A percentile compares a stretch with the other conserved stretches of the same genome.
Evolutionary conservation across 2,329 filamentous ascomycete genomes (phyloP).

Genomic region (Paraconiothyrium brasiliense): DNA sequence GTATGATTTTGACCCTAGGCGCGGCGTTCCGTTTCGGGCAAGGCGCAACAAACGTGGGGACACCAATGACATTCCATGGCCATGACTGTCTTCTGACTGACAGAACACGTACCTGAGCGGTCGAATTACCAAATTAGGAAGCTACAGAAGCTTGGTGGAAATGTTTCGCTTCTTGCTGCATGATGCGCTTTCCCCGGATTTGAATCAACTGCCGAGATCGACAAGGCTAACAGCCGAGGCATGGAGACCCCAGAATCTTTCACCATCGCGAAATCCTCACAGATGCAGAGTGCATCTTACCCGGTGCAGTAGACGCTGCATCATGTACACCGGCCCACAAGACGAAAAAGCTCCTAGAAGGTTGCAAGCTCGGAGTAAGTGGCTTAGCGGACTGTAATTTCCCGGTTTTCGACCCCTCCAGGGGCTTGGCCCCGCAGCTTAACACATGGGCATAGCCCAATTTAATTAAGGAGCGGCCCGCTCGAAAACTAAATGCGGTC

Average conservation of each 20-base stretch:
- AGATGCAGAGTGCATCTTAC: neutral
- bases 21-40: conserved; percentile 1
- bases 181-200: conserved; percentile 5
- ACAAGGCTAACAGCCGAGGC: conserved; percentile 9
- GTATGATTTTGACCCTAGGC: neutral
- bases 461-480: conserved; percentile 13
- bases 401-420: conserved; percentile 3
- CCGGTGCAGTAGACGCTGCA: neutral
- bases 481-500: neutral
- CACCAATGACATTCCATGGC: conserved; percentile 2
- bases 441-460: conserved; percentile 3
- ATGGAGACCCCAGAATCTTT: conserved; percentile 6
- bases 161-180: conserved; percentile 1
- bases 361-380: neutral
- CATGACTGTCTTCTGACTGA: conserved; percentile 8
- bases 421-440: neutral
- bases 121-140: conserved; percentile 7
- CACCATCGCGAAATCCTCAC: neutral
- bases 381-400: neutral
- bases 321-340: neutral
- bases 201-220: conserved; percentile 3
- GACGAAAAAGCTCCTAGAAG: conserved; percentile 6
- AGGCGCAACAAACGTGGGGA: neutral
- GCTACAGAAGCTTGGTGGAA: conserved; percentile 1
- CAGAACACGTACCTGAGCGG: conserved; percentile 6